Evolutionary conservation across 2,329 filamentous ascomycete genomes (phyloP).

Genomic region (Penicillium crustosum): DNA sequence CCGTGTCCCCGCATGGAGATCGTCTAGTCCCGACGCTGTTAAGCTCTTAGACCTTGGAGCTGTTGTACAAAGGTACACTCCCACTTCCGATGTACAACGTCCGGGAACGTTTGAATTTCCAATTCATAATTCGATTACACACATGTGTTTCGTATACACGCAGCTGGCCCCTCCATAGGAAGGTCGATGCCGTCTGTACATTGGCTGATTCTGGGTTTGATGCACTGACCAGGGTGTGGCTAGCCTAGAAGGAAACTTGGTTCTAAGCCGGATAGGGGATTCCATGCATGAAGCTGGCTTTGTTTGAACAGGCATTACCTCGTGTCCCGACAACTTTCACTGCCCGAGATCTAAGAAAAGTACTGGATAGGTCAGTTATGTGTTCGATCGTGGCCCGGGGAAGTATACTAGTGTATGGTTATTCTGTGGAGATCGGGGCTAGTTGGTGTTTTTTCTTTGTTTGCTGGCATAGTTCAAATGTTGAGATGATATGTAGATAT

Average conservation of each 20-base stretch:
- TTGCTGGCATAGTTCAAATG: neutral
- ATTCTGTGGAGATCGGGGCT: neutral
- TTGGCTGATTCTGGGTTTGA: neutral
- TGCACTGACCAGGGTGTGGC: neutral
- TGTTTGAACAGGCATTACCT: neutral
- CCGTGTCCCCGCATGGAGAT: neutral
- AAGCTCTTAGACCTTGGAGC: neutral
- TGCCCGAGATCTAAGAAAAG: neutral
- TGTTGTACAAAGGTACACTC: too few relatives aligned
- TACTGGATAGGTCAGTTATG: neutral
- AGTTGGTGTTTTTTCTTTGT: conserved; percentile 4
- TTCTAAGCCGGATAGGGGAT: neutral
- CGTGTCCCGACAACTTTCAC: too few relatives aligned
- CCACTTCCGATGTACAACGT: neutral
- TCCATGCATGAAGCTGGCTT: neutral
- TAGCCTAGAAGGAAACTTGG: neutral
- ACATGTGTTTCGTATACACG: neutral
- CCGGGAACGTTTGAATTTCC: neutral
- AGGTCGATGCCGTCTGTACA: neutral
- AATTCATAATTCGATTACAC: neutral
- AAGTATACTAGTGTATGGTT: neutral
- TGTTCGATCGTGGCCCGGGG: neutral
- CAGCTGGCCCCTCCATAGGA: neutral
- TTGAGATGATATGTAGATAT: neutral
- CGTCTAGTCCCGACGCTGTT: neutral